Conservation (phyloP, 192 early-diverging fungal genomes). For the Dissophora globulifera region DNA sequence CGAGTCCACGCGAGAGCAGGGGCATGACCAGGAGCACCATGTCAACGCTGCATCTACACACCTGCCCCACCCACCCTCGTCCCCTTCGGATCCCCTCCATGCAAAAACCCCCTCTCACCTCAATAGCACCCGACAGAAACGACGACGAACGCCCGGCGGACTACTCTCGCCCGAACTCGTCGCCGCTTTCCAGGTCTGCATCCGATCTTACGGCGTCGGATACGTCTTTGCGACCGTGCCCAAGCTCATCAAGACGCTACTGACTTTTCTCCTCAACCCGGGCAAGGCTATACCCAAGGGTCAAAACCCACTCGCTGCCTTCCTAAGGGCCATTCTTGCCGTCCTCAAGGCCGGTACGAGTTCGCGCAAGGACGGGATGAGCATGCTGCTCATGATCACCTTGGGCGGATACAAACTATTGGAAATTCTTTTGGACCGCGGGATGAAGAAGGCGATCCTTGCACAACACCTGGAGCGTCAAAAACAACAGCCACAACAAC, state of each 20-base stretch:
- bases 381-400: constrained; percentile 43
- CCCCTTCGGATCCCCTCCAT: too few relatives aligned
- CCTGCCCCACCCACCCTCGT: too few relatives aligned
- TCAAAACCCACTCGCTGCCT: constrained; percentile 12
- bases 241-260: constrained; percentile 37
- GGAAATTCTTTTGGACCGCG: constrained; percentile 27
- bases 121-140: neutral
- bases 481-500: constrained; percentile 6
- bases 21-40: too few relatives aligned
- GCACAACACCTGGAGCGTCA: constrained; percentile 27
- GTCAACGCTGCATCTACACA: too few relatives aligned
- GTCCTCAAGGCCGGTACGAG: constrained; percentile 31
- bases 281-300: constrained; percentile 29
- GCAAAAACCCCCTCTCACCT: too few relatives aligned
- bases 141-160: neutral
- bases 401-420: constrained; percentile 43
- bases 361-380: constrained; percentile 35
- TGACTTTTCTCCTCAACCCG: constrained; percentile 21
- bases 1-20: too few relatives aligned
- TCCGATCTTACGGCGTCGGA: constrained; percentile 49
- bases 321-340: constrained; percentile 5
- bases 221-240: constrained; percentile 47
- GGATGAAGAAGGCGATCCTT: constrained; percentile 43
- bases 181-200: constrained; percentile 33
- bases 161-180: constrained; percentile 29